Conservation (phyloP, 177 flowering plant genomes). For the Vitis hybrid region DNA sequence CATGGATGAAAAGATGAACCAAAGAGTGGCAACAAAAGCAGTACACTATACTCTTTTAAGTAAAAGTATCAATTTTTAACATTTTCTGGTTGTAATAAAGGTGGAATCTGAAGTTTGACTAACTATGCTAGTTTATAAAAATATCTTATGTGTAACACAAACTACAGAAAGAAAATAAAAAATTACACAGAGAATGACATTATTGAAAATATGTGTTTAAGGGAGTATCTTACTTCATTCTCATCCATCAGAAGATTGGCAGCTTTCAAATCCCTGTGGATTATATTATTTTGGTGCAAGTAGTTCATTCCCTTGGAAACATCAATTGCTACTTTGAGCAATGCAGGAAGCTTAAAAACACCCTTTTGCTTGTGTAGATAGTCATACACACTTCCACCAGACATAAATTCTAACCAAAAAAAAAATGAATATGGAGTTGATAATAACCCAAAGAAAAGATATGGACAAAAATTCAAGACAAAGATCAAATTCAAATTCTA, state of each 20-base stretch:
- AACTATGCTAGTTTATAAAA: too few species aligned
- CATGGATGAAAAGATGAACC: too few species aligned
- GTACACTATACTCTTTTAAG: too few species aligned
- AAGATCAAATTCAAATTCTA: conserved; percentile 4
- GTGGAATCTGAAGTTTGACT: too few species aligned
- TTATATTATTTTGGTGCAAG: conserved; percentile 95
- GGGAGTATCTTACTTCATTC: conserved; percentile 64
- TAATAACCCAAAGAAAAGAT: not conserved
- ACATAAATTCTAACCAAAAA: conserved; percentile 76
- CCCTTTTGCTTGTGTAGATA: conserved; percentile 90
- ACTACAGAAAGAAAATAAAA: too few species aligned
- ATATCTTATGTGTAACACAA: too few species aligned
- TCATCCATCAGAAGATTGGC: conserved; percentile 99
- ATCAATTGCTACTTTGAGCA: conserved; percentile 89
- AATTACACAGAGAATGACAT: too few species aligned
- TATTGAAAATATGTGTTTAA: not conserved
- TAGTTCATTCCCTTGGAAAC: conserved; percentile 97
- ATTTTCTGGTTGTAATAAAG: too few species aligned
- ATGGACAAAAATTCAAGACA: not conserved
- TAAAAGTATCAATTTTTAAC: too few species aligned
- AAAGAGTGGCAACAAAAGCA: too few species aligned
- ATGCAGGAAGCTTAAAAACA: conserved; percentile 75
- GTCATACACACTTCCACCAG: conserved; percentile 97
- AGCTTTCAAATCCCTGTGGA: conserved; percentile 95
- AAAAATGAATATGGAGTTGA: not conserved